Evolutionary conservation across 2,329 filamentous ascomycete species (phyloP), one percentile per base, ranked within the genome.

Genomic region (Chaetomiaceae sp.): DNA sequence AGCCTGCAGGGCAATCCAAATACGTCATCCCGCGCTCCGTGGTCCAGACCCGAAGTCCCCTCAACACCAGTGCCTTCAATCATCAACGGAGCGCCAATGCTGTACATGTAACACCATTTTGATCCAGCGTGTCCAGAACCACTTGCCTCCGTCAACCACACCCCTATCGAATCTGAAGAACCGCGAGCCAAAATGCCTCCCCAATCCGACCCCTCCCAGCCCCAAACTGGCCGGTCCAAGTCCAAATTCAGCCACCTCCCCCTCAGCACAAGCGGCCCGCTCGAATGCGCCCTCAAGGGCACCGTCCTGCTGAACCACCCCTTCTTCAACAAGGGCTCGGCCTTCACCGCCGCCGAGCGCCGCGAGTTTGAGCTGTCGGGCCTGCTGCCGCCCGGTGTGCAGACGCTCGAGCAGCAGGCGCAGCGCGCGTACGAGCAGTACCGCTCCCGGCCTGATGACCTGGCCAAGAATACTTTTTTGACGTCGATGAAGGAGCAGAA

Each of bases 381-480:
- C 4, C 72, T 95, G 6, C 74, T 95, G 0, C 91, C 91, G 0
- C 76, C 81, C 8, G 80, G 84, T 63, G 74, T 89, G 6, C 87
- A 92, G 65, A 87, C 82, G 0, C 77, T 95, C 5, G 85, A 91
- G 4, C 82, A 89, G 64, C 91, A 95, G 66, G 82, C 82, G 46
- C 72, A 82, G 53, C 81, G 91, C 22, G 90, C 91, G 1, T 95
- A 95, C 67, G 72, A 89, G 61, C 91, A 96, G 66, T 95, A 91
- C 70, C 73, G 71, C 19, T 80, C 75, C 2, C 76, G 80, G 3
- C 66, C 71, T 0, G 80, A 85, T 66, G 80, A 86, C 58, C 71
- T 95, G 34, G 85, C 85, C 36, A 95, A 94, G 73, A 95, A 95
- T 63, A 91, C 89, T 0, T 95, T 95, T 66, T 79, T 95, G 76